Evolutionary conservation across 352 stramenopile genomes (phyloP).

Genomic region (Phytophthora cryptogea): DNA sequence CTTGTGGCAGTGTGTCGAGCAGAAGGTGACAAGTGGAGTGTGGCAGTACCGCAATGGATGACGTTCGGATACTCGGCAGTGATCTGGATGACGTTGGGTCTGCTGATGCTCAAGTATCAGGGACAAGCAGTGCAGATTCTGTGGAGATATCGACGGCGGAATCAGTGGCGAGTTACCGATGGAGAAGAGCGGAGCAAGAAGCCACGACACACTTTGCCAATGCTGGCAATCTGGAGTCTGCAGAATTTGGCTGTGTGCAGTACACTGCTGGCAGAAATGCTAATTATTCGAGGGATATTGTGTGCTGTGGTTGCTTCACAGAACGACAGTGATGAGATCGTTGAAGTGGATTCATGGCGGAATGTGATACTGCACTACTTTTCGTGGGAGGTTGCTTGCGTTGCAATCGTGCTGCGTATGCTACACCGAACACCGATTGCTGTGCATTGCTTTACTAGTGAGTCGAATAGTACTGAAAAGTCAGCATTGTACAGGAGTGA

Average conservation of each 20-base stretch:
- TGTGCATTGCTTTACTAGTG: conserved; percentile 13
- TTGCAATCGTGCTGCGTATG: conserved; percentile 26
- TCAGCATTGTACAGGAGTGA: not conserved
- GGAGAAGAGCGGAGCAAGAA: conserved; percentile 1
- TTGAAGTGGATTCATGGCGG: conserved; percentile 16
- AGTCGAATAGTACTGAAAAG: not conserved
- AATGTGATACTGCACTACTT: conserved; percentile 23
- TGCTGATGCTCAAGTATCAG: conserved; percentile 30
- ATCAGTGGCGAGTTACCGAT: conserved; percentile 6
- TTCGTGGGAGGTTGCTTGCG: conserved; percentile 17
- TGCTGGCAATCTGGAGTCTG: conserved; percentile 24
- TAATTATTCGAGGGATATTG: conserved; percentile 16
- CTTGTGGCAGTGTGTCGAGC: conserved; percentile 16
- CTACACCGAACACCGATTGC: conserved; percentile 29
- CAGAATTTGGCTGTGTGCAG: conserved; percentile 23
- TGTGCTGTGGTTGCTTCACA: conserved; percentile 10
- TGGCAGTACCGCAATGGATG: conserved; percentile 24
- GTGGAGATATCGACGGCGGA: conserved; percentile 19
- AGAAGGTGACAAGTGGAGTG: conserved; percentile 1
- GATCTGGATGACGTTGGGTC: conserved; percentile 27
- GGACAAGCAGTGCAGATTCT: conserved; percentile 26
- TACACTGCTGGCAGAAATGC: conserved; percentile 25
- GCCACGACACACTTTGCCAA: conserved; percentile 3
- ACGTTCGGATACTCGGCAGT: conserved; percentile 29
- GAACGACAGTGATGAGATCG: not conserved